phyloP scores from a whole-genome alignment of 805 yeast genomes.

The Pichia californica region DNA sequence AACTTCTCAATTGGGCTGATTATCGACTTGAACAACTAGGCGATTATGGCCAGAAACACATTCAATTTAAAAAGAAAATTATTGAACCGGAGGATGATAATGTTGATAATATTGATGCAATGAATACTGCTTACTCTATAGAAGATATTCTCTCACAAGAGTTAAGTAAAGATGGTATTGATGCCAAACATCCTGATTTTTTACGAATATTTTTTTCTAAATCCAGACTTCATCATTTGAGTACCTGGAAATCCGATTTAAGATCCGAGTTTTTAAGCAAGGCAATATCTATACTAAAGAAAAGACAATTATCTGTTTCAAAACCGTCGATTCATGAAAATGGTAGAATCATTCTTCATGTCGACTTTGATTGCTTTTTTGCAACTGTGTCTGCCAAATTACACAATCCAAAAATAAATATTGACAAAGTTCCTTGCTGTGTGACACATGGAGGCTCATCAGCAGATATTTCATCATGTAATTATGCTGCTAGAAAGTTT shows the following conservation, averaged over 20 bases:
- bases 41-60: conserved; percentile 48
- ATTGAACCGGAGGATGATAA: conserved; percentile 7
- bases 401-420: conserved; percentile 43
- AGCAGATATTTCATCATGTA: conserved; percentile 88
- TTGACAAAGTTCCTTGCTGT: conserved; percentile 46
- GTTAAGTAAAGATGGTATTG: conserved; percentile 23
- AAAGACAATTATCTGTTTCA: not conserved
- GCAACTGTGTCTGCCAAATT: conserved; percentile 73
- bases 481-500: conserved; percentile 71
- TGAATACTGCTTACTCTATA: no score
- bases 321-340: no score
- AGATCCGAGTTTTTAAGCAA: conserved; percentile 50
- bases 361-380: conserved; percentile 93
- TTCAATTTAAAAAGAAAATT: conserved; percentile 20
- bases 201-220: conserved; percentile 64
- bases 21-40: conserved; percentile 37
- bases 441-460: conserved; percentile 55
- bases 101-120: conserved; percentile 7
- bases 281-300: conserved; percentile 30
- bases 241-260: conserved; percentile 78
- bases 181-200: conserved; percentile 75
- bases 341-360: conserved; percentile 55
- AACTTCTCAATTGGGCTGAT: conserved; percentile 61
- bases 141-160: conserved; percentile 11
- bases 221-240: conserved; percentile 82